A percentile compares a stretch with the other conserved stretches of the same genome.
These are phyloP conservation scores for Epichloe typhina DNA, from an alignment of 2,329 filamentous ascomycete genomes.

Conservation along the genomic window DNA sequence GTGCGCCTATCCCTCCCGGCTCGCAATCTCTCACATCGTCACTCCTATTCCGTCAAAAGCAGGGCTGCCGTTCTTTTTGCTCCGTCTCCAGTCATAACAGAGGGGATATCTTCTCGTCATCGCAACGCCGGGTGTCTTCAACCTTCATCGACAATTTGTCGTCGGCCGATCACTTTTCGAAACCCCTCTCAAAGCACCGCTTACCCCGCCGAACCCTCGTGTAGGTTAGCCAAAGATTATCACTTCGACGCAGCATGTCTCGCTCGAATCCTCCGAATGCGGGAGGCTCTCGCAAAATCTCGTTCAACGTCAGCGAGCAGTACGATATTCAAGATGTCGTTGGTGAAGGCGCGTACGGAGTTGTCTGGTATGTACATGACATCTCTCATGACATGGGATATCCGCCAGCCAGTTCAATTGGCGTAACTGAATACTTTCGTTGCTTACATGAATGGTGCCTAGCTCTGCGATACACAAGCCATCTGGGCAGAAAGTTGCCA, in stretches of 20 bases:
- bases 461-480: constrained; percentile 97
- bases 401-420: not conserved
- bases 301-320: constrained; percentile 98
- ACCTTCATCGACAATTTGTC: not conserved
- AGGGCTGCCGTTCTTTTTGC: not conserved
- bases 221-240: not conserved
- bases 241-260: constrained; percentile 33
- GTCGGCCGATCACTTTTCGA: not conserved
- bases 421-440: not conserved
- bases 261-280: constrained; percentile 43
- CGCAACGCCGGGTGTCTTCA: not conserved
- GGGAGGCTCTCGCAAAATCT: constrained; percentile 77
- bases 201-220: constrained; percentile 1
- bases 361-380: constrained; percentile 61
- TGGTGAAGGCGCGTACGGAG: constrained; percentile 93
- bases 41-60: not conserved
- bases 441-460: not conserved
- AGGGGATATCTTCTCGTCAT: not conserved
- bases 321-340: constrained; percentile 99
- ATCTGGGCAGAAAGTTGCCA: constrained; percentile 94
- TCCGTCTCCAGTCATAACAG: not conserved
- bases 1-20: not conserved
- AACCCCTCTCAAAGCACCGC: not conserved
- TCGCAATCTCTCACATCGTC: constrained; percentile 2
- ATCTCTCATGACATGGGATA: not conserved